Base-by-base conservation (phyloP, 2,329 filamentous ascomycete genomes). In the Aureobasidium vineae region DNA sequence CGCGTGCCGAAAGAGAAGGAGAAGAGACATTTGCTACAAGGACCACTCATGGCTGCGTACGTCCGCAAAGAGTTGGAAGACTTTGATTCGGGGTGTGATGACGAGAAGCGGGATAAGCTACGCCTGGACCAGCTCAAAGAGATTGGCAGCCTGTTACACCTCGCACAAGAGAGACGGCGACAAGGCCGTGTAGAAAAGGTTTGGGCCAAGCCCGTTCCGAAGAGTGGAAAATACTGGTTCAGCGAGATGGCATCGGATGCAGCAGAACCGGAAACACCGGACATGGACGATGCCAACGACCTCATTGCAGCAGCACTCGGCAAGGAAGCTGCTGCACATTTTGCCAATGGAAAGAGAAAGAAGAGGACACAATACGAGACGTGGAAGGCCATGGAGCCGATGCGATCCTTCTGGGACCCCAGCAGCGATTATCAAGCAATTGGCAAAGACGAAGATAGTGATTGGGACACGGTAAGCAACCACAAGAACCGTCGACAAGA, bases 101-200 rank as follows among this genome's bases (percentile, higher is more conserved):
- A 79, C 67, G 66, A 69, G 41, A 63, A 31, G 49, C 65, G 67
- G 31, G 68, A 59, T 15, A 72, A 72, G 52, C 67, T 74, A 15
- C 73, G 79, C 19, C 79, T 86, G 60, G 85, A 88, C 71, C 70
- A 83, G 10, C 78, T 86, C 68, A 80, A 85, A 64, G 86, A 88
- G 70, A 75, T 86, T 4, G 85, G 84, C 5, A 82, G 80, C 1
- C 76, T 87, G 74, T 75, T 88, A 16, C 77, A 85, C 23, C 73
- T 86, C 2, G 86, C 86, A 1, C 85, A 88, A 73, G 85, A 88
- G 73, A 80, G 86, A 43, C 79, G 79, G n/a, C 79, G 85, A 61
- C 80, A 88, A 71, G 85, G 84, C 0, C 78, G 76, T 63, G 71
- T 71, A 1, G 83, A 86, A 70, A 72, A 75, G 57, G 79, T 54